Conservation (phyloP, 2,329 filamentous ascomycete species). For the Epichloe coenophiala region DNA sequence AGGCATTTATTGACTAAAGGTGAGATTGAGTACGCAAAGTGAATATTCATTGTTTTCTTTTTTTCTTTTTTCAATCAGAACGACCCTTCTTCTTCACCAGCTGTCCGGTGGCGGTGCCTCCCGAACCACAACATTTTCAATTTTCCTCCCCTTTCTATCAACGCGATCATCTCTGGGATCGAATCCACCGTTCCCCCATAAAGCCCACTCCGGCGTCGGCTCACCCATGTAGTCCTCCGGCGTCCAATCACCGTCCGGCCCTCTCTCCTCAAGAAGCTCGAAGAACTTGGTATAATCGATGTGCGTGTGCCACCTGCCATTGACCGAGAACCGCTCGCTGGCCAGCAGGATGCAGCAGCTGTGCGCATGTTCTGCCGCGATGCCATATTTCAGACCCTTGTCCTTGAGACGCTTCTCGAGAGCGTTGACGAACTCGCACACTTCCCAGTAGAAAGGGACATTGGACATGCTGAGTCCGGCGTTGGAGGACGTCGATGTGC, state of each 20-base stretch:
- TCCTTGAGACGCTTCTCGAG: conserved; percentile 55
- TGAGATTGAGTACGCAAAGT: neutral
- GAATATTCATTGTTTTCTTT: neutral
- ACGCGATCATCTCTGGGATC: conserved; percentile 82
- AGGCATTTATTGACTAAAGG: too few relatives aligned
- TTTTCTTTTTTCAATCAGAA: neutral
- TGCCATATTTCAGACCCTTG: conserved; percentile 70
- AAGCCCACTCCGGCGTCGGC: conserved; percentile 83
- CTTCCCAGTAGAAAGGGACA: conserved; percentile 90
- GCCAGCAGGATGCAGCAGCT: conserved; percentile 86
- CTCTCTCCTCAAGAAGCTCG: conserved; percentile 58
- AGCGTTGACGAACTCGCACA: conserved; percentile 66
- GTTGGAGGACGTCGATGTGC: conserved; percentile 69
- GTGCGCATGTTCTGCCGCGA: conserved; percentile 89
- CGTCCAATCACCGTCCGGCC: conserved; percentile 53
- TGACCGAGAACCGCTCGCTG: conserved; percentile 61
- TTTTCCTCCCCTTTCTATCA: conserved; percentile 67
- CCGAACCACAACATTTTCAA: conserved; percentile 27
- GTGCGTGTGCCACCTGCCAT: conserved; percentile 76
- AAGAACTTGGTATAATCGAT: conserved; percentile 92
- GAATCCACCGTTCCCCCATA: conserved; percentile 89
- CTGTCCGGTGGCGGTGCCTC: conserved; percentile 14
- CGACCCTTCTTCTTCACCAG: neutral
- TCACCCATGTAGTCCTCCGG: conserved; percentile 85
- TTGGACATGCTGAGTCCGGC: conserved; percentile 94